A percentile compares a stretch with the other conserved stretches of the same genome.
phyloP scores from a whole-genome alignment of 108 stramenopile genomes.

The Mayamaea pseudoterrestris region DNA sequence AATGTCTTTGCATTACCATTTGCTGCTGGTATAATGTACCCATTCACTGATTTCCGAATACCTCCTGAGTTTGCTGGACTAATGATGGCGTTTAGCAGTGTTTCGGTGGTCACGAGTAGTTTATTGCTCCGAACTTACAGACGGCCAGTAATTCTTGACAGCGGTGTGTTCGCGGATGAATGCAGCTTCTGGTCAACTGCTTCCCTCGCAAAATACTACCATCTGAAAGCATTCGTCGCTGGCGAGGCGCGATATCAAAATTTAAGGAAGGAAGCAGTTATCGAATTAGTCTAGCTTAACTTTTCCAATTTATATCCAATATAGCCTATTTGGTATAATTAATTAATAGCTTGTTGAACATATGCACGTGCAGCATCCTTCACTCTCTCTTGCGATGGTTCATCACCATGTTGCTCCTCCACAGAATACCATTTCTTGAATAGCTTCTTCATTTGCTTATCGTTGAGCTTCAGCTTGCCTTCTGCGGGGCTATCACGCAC shows the following conservation, averaged over 20 bases:
- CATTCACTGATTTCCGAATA: constrained; percentile 51
- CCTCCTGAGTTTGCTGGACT: constrained; percentile 82
- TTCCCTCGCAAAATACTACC: background rate
- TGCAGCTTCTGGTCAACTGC: background rate
- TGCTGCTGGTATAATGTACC: constrained; percentile 83
- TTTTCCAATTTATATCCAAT: too few species aligned
- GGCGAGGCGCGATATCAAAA: too few species aligned
- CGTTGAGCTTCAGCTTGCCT: constrained; percentile 53
- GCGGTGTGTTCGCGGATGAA: background rate
- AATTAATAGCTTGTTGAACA: constrained; percentile 62
- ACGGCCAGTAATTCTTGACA: constrained; percentile 25
- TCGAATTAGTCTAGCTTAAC: too few species aligned
- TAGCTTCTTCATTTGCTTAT: constrained; percentile 92
- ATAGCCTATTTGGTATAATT: too few species aligned
- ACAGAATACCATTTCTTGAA: constrained; percentile 94
- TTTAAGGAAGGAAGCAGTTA: too few species aligned
- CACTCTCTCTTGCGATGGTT: constrained; percentile 61
- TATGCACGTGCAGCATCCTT: constrained; percentile 86
- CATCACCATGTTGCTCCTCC: constrained; percentile 84
- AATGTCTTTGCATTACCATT: constrained; percentile 85
- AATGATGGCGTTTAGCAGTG: constrained; percentile 78
- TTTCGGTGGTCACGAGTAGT: constrained; percentile 60
- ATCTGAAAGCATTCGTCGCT: background rate
- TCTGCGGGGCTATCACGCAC: constrained; percentile 14
- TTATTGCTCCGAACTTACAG: constrained; percentile 43